Base-by-base conservation (phyloP, 139 green algal species). In the Chlamydomonas sphaeroides region DNA sequence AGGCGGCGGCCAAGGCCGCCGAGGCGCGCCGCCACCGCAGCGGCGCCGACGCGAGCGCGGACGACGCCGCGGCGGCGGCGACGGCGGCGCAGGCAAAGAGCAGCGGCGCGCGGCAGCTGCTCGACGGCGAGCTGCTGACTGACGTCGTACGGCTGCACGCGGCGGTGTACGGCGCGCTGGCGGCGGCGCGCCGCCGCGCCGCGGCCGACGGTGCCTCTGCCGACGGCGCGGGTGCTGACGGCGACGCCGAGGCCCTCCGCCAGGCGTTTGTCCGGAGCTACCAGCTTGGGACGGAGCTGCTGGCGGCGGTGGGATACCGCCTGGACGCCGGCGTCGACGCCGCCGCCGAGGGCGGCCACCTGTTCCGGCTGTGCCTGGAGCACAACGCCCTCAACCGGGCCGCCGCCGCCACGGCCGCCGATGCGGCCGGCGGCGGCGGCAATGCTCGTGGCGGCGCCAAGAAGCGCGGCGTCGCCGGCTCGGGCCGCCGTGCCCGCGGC, bases 141-240 rank as follows among this genome's bases (percentile, higher is more conserved):
- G 77, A 97, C 8, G 72, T 95, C 3, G 95, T 96, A 20, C 36
- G 32, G 8, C 63, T 94, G 69, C 92, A 97, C 68, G 45, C 59
- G 3, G 75, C 65, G 39, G 85, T 93, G 45, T 91, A 84, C 63
- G 41, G 35, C 61, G 67, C 56, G 5, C 61, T 92, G 33, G 69
- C 75, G 32, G 59, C 76, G 72, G 68, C 62, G 42, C 11, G 10
- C 11, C 10, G 14, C 11, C 10, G 45, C 45, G 10, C 45, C 45
- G 45, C 45, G 11, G 45, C 45, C 11, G 14, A 10, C 45, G 38
- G 18, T 30, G 72, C 49, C 10, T 26, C 36, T 7, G 53, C 11
- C n/a, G 61, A 71, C 94, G 59, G 41, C 91, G 42, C 38, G 38
- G 18, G 77, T 57, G 11, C 78, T 85, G 68, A 67, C 42, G 42